Evolutionary conservation across 192 early-diverging fungal species (phyloP).

Genomic region (Paraglomus occultum): DNA sequence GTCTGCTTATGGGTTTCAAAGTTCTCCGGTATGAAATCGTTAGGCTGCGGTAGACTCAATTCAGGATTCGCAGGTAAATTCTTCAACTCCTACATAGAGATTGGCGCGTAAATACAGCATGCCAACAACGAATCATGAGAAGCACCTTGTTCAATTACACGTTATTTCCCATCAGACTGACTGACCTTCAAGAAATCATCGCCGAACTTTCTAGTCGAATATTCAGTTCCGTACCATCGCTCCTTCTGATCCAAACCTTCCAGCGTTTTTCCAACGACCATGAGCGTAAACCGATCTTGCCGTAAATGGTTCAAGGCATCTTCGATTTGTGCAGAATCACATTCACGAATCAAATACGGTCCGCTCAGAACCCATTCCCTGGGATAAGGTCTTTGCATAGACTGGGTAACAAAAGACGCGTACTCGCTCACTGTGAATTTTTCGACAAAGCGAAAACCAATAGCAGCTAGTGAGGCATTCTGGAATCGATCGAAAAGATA

Average conservation of each 20-base stretch:
- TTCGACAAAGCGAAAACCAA: constrained; percentile 73
- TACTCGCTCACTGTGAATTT: constrained; percentile 67
- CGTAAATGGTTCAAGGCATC: constrained; percentile 47
- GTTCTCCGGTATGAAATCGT: constrained; percentile 84
- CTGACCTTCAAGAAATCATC: constrained; percentile 49
- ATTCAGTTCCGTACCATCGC: constrained; percentile 80
- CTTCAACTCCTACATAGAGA: constrained; percentile 39
- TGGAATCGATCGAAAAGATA: constrained; percentile 2
- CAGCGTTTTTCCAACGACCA: neutral
- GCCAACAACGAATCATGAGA: neutral
- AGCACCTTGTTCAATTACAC: neutral
- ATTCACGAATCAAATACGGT: constrained; percentile 60
- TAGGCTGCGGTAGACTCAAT: constrained; percentile 68
- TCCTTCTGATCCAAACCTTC: constrained; percentile 53
- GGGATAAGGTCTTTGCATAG: constrained; percentile 78
- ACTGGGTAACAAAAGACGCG: constrained; percentile 63
- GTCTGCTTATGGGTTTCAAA: constrained; percentile 61
- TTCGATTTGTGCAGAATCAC: constrained; percentile 61
- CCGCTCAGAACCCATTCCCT: constrained; percentile 66
- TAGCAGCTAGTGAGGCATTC: constrained; percentile 46
- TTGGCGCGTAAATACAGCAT: neutral
- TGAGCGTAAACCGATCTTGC: neutral
- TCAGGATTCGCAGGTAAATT: constrained; percentile 49
- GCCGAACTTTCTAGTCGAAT: constrained; percentile 61
- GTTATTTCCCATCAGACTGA: neutral